These are phyloP conservation scores for Drechslerella dactyloides DNA, from an alignment of 2,329 filamentous ascomycete genomes.

Conservation along the genomic window DNA sequence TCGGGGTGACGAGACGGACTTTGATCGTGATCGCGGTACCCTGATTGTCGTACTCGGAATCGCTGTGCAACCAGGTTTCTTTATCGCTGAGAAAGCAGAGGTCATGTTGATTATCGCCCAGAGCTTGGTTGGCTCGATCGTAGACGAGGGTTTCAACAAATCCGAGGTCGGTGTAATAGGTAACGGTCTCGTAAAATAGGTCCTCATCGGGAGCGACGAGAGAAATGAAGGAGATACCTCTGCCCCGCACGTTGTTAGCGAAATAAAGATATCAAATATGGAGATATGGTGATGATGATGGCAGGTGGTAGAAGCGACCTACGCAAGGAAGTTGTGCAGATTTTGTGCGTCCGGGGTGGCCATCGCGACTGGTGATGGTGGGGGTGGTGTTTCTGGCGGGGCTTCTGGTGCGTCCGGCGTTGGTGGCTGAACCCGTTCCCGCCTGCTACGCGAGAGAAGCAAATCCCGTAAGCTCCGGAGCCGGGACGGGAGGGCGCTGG, in stretches of 20 bases:
- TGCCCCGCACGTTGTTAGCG: slow-evolving; percentile 12
- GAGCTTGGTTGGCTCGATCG: slow-evolving; percentile 52
- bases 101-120: slow-evolving; percentile 51
- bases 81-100: slow-evolving; percentile 55
- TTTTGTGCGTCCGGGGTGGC: slow-evolving; percentile 52
- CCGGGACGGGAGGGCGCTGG: background rate
- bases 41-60: slow-evolving; percentile 46
- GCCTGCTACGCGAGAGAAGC: slow-evolving; percentile 10
- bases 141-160: slow-evolving; percentile 54
- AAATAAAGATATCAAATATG: background rate
- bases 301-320: slow-evolving; percentile 23
- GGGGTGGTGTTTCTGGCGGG: background rate
- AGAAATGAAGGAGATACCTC: slow-evolving; percentile 55
- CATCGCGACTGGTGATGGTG: slow-evolving; percentile 29
- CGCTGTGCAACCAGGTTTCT: slow-evolving; percentile 54
- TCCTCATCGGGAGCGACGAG: slow-evolving; percentile 55
- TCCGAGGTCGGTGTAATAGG: slow-evolving; percentile 55
- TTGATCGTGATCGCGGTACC: slow-evolving; percentile 53
- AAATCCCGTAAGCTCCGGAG: slow-evolving; percentile 23
- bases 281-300: slow-evolving; percentile 15
- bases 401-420: background rate
- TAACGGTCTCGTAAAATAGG: slow-evolving; percentile 54
- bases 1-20: slow-evolving; percentile 52
- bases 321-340: slow-evolving; percentile 52
- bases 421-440: background rate